Base-by-base conservation (phyloP, 1,139 yeast species). In the Nakaseomyces kungkrabaensis region DNA sequence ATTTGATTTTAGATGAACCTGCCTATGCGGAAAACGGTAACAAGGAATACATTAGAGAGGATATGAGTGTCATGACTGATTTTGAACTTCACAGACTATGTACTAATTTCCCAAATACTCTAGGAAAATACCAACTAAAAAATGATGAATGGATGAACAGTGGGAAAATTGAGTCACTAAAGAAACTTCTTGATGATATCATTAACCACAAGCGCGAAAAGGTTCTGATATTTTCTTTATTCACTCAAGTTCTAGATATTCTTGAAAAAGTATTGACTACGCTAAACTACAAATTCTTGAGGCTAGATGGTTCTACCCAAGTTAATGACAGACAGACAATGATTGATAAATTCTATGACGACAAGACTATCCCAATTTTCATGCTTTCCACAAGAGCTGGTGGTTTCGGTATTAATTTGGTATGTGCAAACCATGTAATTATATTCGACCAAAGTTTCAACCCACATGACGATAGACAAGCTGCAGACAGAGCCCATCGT, bases 381-480 rank as follows among this genome's bases (percentile, higher is more conserved):
- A 73, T 92, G 50, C 72, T 92, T 43, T 86, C 96, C 8, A 92
- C 99, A 3, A 88, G 87, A 64, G 98, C 98, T 0, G 99, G 98
- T 61, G 98, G 98, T 1, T 92, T 92, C 69, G 98, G 98, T 52
- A 92, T 92, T 68, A 92, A 92, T 63, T 76, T 92, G 59, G 95
- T 95, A 3, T 95, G 96, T 61, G 98, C 99, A 8, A 92, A 89
- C 63, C 81, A 84, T 54, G 98, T 92, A 3, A 76, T 92, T 49
- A 86, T 94, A 37, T 90, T 82, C 61, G 99, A 92, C 65, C 92
- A 89, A 65, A 85, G 95, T 46, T 92, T 92, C 70, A 92, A 92
- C 61, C 99, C 99, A 0, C 98, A 94, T 66, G 98, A 92, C 66
- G 99, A 92, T 65, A 85, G 85, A 63, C 99, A 92, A 70, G 99